These are phyloP conservation scores for Plenodomus tracheiphilus DNA, from an alignment of 2,329 filamentous ascomycete species.

Conservation along the genomic window DNA sequence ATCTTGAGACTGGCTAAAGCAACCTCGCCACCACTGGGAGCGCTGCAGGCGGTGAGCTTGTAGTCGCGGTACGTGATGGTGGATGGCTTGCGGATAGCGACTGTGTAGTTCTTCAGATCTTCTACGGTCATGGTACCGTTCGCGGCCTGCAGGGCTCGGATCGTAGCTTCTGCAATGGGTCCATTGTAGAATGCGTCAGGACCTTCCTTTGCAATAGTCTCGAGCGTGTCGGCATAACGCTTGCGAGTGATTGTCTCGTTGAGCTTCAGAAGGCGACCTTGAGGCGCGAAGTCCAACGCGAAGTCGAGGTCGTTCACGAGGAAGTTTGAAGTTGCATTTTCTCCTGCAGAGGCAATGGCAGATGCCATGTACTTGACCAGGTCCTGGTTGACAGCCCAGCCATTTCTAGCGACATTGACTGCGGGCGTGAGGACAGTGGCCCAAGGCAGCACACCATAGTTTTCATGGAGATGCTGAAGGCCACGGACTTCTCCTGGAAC, in stretches of 20 bases:
- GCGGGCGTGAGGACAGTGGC: conserved; percentile 72
- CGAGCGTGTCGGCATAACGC: conserved; percentile 78
- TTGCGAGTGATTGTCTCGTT: conserved; percentile 80
- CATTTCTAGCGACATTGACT: conserved; percentile 64
- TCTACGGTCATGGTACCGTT: conserved; percentile 86
- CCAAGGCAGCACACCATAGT: conserved; percentile 63
- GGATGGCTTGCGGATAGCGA: conserved; percentile 66
- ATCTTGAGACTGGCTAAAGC: conserved; percentile 78
- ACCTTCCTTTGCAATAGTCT: conserved; percentile 74
- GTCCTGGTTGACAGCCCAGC: conserved; percentile 71
- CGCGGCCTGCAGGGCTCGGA: conserved; percentile 65
- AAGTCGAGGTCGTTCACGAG: conserved; percentile 75
- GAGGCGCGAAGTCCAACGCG: conserved; percentile 86
- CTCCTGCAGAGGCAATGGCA: conserved; percentile 40
- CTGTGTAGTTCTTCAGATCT: conserved; percentile 74
- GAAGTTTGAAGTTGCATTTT: conserved; percentile 60
- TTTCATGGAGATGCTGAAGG: conserved; percentile 74
- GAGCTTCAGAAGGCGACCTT: conserved; percentile 70
- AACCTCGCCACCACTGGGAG: conserved; percentile 79
- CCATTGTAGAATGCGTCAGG: conserved; percentile 75
- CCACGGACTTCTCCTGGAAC: conserved; percentile 78
- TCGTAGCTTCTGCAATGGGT: conserved; percentile 71
- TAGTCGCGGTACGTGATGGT: conserved; percentile 63
- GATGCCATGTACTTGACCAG: conserved; percentile 71
- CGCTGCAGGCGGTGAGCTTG: conserved; percentile 68